Evolutionary conservation across 805 yeast genomes (phyloP).

Genomic region (Pichia sporocuriosa): DNA sequence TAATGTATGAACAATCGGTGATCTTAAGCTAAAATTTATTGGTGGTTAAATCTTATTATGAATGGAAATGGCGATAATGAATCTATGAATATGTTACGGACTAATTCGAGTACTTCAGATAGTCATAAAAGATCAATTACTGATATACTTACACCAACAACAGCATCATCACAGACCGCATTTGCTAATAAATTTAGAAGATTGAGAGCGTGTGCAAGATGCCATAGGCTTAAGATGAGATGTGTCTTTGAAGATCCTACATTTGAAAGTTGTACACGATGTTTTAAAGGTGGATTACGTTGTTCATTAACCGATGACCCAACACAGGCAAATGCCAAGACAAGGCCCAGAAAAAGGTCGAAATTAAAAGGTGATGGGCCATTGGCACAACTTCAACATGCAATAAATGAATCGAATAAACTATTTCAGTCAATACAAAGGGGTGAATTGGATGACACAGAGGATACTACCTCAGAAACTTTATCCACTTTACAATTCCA

Average conservation of each 20-base stretch:
- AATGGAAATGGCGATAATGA: too few species aligned
- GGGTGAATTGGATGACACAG: constrained; percentile 13
- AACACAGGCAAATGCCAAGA: constrained; percentile 35
- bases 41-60: too few species aligned
- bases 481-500: constrained; percentile 25
- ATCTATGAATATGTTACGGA: too few species aligned
- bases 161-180: constrained; percentile 12
- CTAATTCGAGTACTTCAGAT: not conserved
- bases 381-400: constrained; percentile 22
- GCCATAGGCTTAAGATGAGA: constrained; percentile 46
- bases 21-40: too few species aligned
- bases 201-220: constrained; percentile 48
- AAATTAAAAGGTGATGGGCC: constrained; percentile 25
- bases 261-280: constrained; percentile 38
- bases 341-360: constrained; percentile 30
- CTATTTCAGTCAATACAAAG: constrained; percentile 20
- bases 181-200: constrained; percentile 42
- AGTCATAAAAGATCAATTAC: not conserved
- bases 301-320: constrained; percentile 49
- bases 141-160: constrained; percentile 2
- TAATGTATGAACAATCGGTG: too few species aligned
- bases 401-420: constrained; percentile 23
- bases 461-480: constrained; percentile 17
- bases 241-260: constrained; percentile 45
- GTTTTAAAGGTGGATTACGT: constrained; percentile 36